Base-by-base conservation (phyloP, 2,329 filamentous ascomycete species). In the Trichoderma koningiopsis region DNA sequence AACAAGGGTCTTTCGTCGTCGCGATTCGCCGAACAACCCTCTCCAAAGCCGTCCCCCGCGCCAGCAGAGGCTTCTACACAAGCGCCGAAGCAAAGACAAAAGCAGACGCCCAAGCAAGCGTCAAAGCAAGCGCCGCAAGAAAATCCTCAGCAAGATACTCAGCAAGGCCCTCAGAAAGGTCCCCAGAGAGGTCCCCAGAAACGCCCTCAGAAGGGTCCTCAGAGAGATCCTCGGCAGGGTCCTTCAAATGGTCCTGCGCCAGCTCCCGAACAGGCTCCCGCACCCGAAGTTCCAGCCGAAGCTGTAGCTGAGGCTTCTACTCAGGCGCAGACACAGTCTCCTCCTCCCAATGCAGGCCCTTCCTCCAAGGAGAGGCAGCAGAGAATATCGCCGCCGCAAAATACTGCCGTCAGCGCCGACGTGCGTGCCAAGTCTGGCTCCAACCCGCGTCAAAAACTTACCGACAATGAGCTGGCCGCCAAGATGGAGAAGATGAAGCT, bases 401-500 rank as follows among this genome's bases (percentile, higher is more conserved):
- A 77, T 62, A 76, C 79, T 14, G 77, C 79, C 43, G 74, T 75
- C 49, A 81, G 80, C 27, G 77, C 78, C 6, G 78, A 81, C 56
- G 74, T 79, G 10, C 86, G 87, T 11, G 75, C 86, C 11, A 79
- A 81, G 66, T 88, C 86, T 1, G 87, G 87, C 70, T 84, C 83
- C 14, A 88, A 88, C 78, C 87, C 87, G 29, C 85, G 87, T 13
- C 84, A 84, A 29, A 89, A 89, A 77, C 83, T 88, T 33, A 89
- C 87, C 0, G 87, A 90, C 0, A 78, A 80, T 0, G 85, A 90
- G 77, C 83, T 90, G 4, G 81, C 86, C 0, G 84, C 81, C 70
- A 88, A 88, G 75, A 87, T 90, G 84, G 85, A 86, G 73, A 80
- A 86, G 75, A 89, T 88, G 85, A 87, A 87, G 68, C 81, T 89